phyloP scores from a whole-genome alignment of 805 yeast genomes.

The Yamadazyma laniorum region DNA sequence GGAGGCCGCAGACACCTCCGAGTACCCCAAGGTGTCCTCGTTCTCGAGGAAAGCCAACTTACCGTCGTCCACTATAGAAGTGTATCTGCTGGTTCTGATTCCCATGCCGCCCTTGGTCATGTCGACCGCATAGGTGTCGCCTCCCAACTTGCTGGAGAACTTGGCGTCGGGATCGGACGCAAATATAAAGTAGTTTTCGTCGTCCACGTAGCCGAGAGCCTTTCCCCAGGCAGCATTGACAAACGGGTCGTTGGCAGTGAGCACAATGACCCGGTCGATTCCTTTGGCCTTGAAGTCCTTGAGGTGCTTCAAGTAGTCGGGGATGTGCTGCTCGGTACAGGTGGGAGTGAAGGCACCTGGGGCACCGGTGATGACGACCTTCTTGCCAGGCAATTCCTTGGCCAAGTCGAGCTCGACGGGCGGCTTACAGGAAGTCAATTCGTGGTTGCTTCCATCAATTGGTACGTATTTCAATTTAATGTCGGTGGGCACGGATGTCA shows the following conservation, averaged over 20 bases:
- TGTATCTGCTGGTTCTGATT: slow-evolving; percentile 55
- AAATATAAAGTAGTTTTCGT: slow-evolving; percentile 34
- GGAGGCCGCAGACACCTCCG: slow-evolving; percentile 24
- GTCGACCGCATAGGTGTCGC: slow-evolving; percentile 49
- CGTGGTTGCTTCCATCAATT: slow-evolving; percentile 33
- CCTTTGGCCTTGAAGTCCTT: slow-evolving; percentile 44
- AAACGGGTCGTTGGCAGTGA: slow-evolving; percentile 44
- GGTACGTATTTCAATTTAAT: slow-evolving; percentile 42
- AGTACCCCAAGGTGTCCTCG: slow-evolving; percentile 25
- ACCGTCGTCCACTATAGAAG: slow-evolving; percentile 59
- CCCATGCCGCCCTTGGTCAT: slow-evolving; percentile 43
- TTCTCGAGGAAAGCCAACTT: slow-evolving; percentile 32
- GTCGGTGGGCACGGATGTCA: slow-evolving; percentile 33
- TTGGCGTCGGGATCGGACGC: slow-evolving; percentile 39
- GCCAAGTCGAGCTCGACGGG: slow-evolving; percentile 38
- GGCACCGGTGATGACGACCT: slow-evolving; percentile 67
- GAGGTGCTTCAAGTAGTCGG: slow-evolving; percentile 38
- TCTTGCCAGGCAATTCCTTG: slow-evolving; percentile 42
- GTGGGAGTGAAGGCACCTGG: slow-evolving; percentile 84
- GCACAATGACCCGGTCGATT: slow-evolving; percentile 30
- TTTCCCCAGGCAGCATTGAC: slow-evolving; percentile 46
- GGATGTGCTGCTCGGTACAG: slow-evolving; percentile 44
- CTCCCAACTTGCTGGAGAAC: slow-evolving; percentile 52
- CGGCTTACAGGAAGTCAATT: slow-evolving; percentile 37
- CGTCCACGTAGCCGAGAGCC: slow-evolving; percentile 41